Evolutionary conservation across 176 grass and related monocot species (phyloP), one percentile per base, ranked within the genome.

Genomic region (Typha latifolia): DNA sequence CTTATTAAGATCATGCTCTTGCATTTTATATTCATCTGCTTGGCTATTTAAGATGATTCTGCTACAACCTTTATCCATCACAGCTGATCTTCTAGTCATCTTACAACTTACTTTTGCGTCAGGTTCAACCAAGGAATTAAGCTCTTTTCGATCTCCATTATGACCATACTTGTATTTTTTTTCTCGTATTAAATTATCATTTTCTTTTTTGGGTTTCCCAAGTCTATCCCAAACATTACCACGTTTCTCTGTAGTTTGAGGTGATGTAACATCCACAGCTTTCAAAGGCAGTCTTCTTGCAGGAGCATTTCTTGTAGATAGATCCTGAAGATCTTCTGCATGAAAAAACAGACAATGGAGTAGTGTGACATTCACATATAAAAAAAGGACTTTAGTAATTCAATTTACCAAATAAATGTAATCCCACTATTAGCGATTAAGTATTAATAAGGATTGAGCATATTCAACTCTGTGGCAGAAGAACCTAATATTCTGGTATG

Each of bases 211-310:
- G 2, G 79, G 87, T 34, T 90, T 85, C 22, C 87, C 79, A 51
- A 90, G 79, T 73, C 87, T 90, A 66, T 90, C 87, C 82, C 82
- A 90, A 57, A 90, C 87, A 80, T 80, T 88, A 75, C 79, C 65
- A 63, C 69, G 87, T 49, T 69, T 64, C 65, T 64, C 55, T 15
- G 65, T 80, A 70, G 77, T 66, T 23, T 74, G 76, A 69, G 72
- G 4, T 16, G 59, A 69, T 74, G 66, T 55, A 57, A 37, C 68
- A 37, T 77, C 72, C 37, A 70, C 59, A 43, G 55, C 71, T 73
- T 51, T 75, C 66, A 69, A 22, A 66, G 82, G 79, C 27, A 76
- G 71, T 14, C 32, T 56, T 70, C 69, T 80, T 71, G 79, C 57
- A 70, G 76, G 43, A 73, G 32, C 48, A 77, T 69, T 80, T 80